A percentile compares a stretch with the other conserved stretches of the same genome.
phyloP scores from a whole-genome alignment of 495 filamentous ascomycete species.

The Aspergillus egyptiacus region DNA sequence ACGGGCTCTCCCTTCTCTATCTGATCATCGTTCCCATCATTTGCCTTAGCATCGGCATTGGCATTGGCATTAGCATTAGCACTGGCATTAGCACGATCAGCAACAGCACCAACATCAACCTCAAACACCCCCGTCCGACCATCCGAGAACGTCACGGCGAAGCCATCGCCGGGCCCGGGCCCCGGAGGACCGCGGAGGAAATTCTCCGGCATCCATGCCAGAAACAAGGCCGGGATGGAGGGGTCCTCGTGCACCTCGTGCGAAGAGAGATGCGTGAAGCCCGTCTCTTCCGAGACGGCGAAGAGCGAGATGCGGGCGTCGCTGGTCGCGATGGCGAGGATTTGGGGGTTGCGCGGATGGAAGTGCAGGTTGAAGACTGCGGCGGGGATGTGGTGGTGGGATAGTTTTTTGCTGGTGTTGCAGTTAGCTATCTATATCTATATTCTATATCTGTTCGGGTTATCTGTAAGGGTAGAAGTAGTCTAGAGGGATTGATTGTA shows the following conservation, averaged over 20 bases:
- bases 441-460: background rate
- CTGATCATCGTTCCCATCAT: conserved; percentile 1
- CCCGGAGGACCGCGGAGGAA: conserved; percentile 23
- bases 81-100: no score
- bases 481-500: no score
- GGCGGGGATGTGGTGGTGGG: conserved; percentile 51
- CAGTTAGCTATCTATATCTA: background rate
- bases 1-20: conserved; percentile 2
- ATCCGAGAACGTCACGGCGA: conserved; percentile 64
- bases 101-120: conserved; percentile 15
- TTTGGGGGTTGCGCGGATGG: conserved; percentile 47
- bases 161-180: conserved; percentile 29
- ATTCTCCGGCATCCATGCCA: conserved; percentile 60
- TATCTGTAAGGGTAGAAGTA: background rate
- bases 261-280: conserved; percentile 30
- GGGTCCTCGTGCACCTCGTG: conserved; percentile 42
- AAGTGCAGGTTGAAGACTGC: conserved; percentile 87
- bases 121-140: conserved; percentile 51
- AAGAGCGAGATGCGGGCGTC: conserved; percentile 65
- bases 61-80: conserved; percentile 5
- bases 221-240: conserved; percentile 59
- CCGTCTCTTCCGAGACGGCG: conserved; percentile 17
- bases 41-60: background rate
- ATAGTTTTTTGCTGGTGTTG: conserved; percentile 27
- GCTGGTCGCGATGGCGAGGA: conserved; percentile 67